Base-by-base conservation (phyloP, 179 eudicot species). In the Beta lomatogona region DNA sequence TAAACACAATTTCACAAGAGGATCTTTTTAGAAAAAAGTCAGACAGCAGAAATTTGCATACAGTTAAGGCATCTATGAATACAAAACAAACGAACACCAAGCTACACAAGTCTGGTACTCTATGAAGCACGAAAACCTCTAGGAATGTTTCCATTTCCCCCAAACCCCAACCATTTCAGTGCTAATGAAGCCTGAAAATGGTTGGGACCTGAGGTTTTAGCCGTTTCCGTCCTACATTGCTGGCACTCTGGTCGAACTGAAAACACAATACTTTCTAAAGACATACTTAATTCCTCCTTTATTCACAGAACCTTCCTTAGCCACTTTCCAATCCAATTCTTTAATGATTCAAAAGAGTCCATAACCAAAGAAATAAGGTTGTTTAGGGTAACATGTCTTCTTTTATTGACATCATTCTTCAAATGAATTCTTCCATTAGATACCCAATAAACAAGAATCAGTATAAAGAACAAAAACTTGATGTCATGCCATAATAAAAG, bases 1-100 rank as follows among this genome's bases (percentile, higher is more conserved):
- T 4, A 74, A 81, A 53, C 81, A 84, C 61, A 77, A 57, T 73
- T 73, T 75, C 19, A 44, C 77, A 67, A 53, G 28, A 22, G 48
- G 21, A 60, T 9, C 41, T 36, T 36, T 36, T 36, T 71, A 41
- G 16, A 83, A 75, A 65, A 61, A 5, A 41, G 41, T 22, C 22
- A 74, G 14, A 75, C 45, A 41, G 60, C 68, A 46, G 16, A 36
- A 45, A 6, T 28, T 15, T 15, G 45, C 28, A 81, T 66, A 22
- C 74, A 53, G 31, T 57, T 36, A 28, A 8, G 12, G n/a, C 55
- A 68, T 16, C 14, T 45, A 50, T 3, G 28, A 64, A 57, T 46
- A 14, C 71, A 25, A 68, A 55, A 11, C 50, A 45, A 73, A 36
- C 54, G 9, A 70, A 70, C 64, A 73, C 31, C 75, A 14, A 55